Base-by-base conservation (phyloP, 1,284 basidiomycete species). In the Sphaerobolus stellatus region DNA sequence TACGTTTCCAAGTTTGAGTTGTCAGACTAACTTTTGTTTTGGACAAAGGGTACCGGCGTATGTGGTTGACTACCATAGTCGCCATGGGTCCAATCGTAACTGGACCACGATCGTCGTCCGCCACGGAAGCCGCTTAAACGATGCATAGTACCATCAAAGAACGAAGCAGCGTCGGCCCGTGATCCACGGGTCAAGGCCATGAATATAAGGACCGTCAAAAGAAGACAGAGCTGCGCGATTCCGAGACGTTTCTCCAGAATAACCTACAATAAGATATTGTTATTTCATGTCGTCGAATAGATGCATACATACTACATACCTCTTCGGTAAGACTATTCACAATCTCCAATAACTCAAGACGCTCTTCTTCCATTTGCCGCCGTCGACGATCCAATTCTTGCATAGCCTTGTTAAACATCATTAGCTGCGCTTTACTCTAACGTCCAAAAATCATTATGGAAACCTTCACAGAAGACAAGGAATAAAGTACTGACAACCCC, bases 121-220 rank as follows among this genome's bases (percentile, higher is more conserved):
- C 11, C 43, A 20, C 45, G n/a, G 31, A 53, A 53, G 28, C 30
- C 14, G 25, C 40, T 48, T 16, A 45, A 27, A 29, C 33, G 30
- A 31, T 54, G 46, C 36, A 43, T 48, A 11, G 52, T 38, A 25
- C 52, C 52, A 33, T 48, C 36, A 3, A 54, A 45, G n/a, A 54
- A 22, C 4, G 52, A 38, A 25, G 44, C 56, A 20, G 63, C 62
- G 58, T 81, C 80, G 20, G 75, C 76, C 49, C 82, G 71, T 0
- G 88, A 88, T 1, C 91, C 90, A 6, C 92, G 82, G 2, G 93
- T 95, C 50, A 94, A 75, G 6, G 83, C 83, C 69, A 94, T 86
- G 68, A 94, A 93, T 9, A 94, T 75, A 25, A 94, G 78, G 2
- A 95, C 84, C 0, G 83, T 79, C 2, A 94, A 75, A 2, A 94